Percentiles rank a stretch among this genome's conserved stretches.
Evolutionary conservation across 352 stramenopile species (phyloP).

Genomic region (Pythium scleroteichum): DNA sequence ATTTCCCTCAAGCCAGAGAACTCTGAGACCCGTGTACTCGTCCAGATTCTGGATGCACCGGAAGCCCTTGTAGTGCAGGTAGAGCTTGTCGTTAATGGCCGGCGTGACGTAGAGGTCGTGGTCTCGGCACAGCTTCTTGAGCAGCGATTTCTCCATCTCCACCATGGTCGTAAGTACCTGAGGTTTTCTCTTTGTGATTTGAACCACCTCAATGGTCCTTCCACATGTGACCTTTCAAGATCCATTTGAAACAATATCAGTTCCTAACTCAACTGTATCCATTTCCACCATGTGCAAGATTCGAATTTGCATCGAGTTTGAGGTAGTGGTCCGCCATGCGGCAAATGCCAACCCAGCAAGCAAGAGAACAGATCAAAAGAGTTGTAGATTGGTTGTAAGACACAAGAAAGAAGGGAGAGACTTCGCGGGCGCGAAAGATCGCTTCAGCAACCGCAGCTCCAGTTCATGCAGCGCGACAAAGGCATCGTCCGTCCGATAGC

Average conservation of each 20-base stretch:
- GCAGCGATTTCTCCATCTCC: conserved; percentile 88
- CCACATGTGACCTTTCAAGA: conserved; percentile 20
- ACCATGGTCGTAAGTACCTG: conserved; percentile 48
- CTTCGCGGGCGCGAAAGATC: too few species aligned
- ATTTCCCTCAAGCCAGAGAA: conserved; percentile 95
- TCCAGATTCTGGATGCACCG: conserved; percentile 93
- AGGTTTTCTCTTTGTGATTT: too few species aligned
- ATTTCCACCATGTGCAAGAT: conserved; percentile 1
- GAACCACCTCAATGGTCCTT: too few species aligned
- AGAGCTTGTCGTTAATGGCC: conserved; percentile 95
- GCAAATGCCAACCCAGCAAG: background rate
- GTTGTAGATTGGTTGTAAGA: conserved; percentile 19
- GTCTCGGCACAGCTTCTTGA: conserved; percentile 91
- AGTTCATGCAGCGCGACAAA: background rate
- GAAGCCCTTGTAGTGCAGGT: conserved; percentile 97
- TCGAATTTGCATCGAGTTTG: too few species aligned
- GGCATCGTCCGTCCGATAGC: background rate
- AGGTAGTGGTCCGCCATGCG: too few species aligned
- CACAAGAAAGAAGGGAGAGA: background rate
- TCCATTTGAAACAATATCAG: conserved; percentile 5
- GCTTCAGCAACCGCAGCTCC: too few species aligned
- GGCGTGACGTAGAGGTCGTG: conserved; percentile 92
- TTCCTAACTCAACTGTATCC: conserved; percentile 9
- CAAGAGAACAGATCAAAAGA: conserved; percentile 3
- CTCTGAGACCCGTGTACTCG: conserved; percentile 93